Percentiles rank a stretch among this genome's conserved stretches.
Conservation (phyloP, 2,329 filamentous ascomycete species). For the Cladosporium sp. region DNA sequence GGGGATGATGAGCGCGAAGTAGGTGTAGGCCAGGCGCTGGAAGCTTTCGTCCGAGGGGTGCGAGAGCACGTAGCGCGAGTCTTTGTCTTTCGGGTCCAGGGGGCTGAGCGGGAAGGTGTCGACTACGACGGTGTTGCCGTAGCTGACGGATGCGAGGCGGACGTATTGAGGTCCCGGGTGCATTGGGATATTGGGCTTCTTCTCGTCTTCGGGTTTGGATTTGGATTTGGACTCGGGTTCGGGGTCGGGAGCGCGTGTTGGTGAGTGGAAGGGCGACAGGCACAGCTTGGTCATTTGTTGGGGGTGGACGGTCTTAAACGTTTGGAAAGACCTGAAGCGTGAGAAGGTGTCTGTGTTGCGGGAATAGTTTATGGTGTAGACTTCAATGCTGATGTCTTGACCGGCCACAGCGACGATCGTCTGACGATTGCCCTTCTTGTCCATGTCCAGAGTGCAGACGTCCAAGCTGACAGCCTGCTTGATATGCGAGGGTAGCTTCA, state of each 20-base stretch:
- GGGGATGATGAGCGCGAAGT: slow-evolving; percentile 59
- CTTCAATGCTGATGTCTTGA: slow-evolving; percentile 71
- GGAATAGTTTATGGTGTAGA: slow-evolving; percentile 74
- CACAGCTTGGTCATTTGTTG: slow-evolving; percentile 55
- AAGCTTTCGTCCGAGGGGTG: slow-evolving; percentile 50
- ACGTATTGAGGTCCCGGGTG: slow-evolving; percentile 54
- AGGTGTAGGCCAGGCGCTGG: slow-evolving; percentile 51
- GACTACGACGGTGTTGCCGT: slow-evolving; percentile 74
- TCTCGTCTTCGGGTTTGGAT: slow-evolving; percentile 22
- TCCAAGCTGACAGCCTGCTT: slow-evolving; percentile 76
- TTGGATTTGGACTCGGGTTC: slow-evolving; percentile 22
- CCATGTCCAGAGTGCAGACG: slow-evolving; percentile 62
- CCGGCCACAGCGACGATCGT: slow-evolving; percentile 76
- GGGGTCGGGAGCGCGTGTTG: slow-evolving; percentile 25
- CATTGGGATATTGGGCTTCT: slow-evolving; percentile 15
- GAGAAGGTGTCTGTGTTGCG: slow-evolving; percentile 43
- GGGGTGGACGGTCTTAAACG: slow-evolving; percentile 52
- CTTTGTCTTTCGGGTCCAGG: slow-evolving; percentile 42
- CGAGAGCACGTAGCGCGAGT: slow-evolving; percentile 65
- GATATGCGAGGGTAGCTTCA: slow-evolving; percentile 62
- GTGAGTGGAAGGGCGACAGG: slow-evolving; percentile 44
- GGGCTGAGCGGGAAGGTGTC: slow-evolving; percentile 69
- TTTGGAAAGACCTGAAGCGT: slow-evolving; percentile 47
- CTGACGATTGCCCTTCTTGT: slow-evolving; percentile 63
- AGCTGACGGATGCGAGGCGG: slow-evolving; percentile 75